Percentiles rank a stretch among this genome's conserved stretches.
Evolutionary conservation across 495 filamentous ascomycete species (phyloP).

Genomic region (Haplographium delicatum): DNA sequence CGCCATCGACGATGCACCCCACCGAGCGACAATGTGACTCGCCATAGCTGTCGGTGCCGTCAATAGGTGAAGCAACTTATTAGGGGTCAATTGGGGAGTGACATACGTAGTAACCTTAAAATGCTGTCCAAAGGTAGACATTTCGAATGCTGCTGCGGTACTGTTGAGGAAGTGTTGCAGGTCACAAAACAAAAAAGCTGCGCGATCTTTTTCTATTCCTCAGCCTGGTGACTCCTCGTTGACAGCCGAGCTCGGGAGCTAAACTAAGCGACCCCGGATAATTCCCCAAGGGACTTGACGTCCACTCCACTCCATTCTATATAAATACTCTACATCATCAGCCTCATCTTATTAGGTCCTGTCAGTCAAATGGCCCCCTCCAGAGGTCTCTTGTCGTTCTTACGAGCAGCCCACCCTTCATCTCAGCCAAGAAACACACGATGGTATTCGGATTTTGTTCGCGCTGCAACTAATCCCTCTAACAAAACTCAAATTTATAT

Average conservation of each 20-base stretch:
- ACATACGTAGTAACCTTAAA: slow-evolving; percentile 83
- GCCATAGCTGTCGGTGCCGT: slow-evolving; percentile 57
- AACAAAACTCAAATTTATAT: slow-evolving; percentile 61
- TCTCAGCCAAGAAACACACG: background rate
- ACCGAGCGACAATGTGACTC: slow-evolving; percentile 91
- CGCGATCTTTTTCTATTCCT: slow-evolving; percentile 6
- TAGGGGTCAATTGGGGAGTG: background rate
- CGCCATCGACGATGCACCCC: slow-evolving; percentile 83
- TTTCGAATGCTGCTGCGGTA: slow-evolving; percentile 28
- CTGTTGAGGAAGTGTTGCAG: background rate
- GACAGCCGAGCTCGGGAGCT: slow-evolving; percentile 9
- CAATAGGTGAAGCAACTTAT: slow-evolving; percentile 8
- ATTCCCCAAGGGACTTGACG: too few species aligned
- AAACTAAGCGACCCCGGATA: background rate
- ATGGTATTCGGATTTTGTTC: slow-evolving; percentile 11
- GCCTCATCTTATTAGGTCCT: too few species aligned
- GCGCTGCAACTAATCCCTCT: slow-evolving; percentile 13
- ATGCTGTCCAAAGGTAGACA: slow-evolving; percentile 89
- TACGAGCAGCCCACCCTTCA: background rate
- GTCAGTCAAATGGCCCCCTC: slow-evolving; percentile 22
- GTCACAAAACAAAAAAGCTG: slow-evolving; percentile 2
- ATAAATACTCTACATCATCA: too few species aligned
- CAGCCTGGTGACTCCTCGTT: slow-evolving; percentile 18
- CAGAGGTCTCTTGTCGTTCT: slow-evolving; percentile 13
- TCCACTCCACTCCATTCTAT: too few species aligned